Evolutionary conservation across 208 protist genomes (phyloP).

Genomic region (Porcisia hertigi): DNA sequence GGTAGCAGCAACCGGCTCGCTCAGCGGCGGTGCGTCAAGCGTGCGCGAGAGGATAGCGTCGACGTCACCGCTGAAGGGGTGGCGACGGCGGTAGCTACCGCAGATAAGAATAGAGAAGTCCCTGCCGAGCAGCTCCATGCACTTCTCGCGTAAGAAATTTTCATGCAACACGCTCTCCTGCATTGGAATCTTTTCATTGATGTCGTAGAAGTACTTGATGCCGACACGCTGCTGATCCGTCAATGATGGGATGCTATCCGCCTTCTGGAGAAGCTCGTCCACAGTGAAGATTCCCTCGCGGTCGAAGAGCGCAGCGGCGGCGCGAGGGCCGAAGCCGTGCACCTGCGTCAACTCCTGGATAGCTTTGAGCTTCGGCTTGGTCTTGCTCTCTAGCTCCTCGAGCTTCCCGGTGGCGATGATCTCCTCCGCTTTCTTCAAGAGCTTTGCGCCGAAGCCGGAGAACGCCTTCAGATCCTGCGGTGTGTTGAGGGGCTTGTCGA

Average conservation of each 20-base stretch:
- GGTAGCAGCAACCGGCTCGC: slow-evolving; percentile 68
- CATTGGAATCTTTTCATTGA: slow-evolving; percentile 92
- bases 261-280: slow-evolving; percentile 85
- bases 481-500: slow-evolving; percentile 77
- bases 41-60: slow-evolving; percentile 86
- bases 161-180: slow-evolving; percentile 88
- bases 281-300: slow-evolving; percentile 89
- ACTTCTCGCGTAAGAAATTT: slow-evolving; percentile 74
- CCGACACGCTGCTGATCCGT: slow-evolving; percentile 86
- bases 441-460: slow-evolving; percentile 78
- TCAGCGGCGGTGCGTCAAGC: slow-evolving; percentile 50
- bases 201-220: slow-evolving; percentile 91
- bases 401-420: slow-evolving; percentile 89
- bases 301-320: slow-evolving; percentile 84
- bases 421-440: slow-evolving; percentile 90
- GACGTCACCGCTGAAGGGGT: slow-evolving; percentile 86
- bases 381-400: slow-evolving; percentile 88
- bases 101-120: slow-evolving; percentile 85
- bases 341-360: slow-evolving; percentile 89
- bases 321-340: slow-evolving; percentile 86
- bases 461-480: slow-evolving; percentile 70
- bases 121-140: slow-evolving; percentile 54
- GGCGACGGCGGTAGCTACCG: slow-evolving; percentile 86
- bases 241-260: slow-evolving; percentile 68
- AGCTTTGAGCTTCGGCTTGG: slow-evolving; percentile 89